These are phyloP conservation scores for Thermoascus crustaceus DNA, from an alignment of 2,329 filamentous ascomycete genomes.

Conservation along the genomic window DNA sequence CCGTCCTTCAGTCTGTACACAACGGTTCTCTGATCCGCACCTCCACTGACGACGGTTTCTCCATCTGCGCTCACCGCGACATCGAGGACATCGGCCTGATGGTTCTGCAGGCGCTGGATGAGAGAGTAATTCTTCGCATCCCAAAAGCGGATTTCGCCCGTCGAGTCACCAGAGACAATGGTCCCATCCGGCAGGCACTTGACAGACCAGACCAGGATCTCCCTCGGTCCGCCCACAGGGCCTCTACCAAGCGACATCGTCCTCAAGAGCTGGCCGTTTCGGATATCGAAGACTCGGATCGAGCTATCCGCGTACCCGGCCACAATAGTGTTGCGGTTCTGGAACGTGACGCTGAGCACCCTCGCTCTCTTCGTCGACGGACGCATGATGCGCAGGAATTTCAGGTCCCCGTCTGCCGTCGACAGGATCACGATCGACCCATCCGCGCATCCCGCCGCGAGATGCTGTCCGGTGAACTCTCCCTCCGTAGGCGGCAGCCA, in stretches of 20 bases:
- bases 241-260: slow-evolving; percentile 82
- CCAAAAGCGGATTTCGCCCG: slow-evolving; percentile 88
- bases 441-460: slow-evolving; percentile 85
- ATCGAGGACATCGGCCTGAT: slow-evolving; percentile 84
- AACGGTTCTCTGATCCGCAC: slow-evolving; percentile 82
- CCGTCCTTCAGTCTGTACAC: slow-evolving; percentile 59
- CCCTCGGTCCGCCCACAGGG: slow-evolving; percentile 65
- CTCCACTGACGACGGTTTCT: slow-evolving; percentile 74
- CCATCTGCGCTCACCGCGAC: slow-evolving; percentile 77
- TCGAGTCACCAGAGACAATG: slow-evolving; percentile 90
- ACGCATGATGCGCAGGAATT: slow-evolving; percentile 68
- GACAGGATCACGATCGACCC: slow-evolving; percentile 82
- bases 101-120: slow-evolving; percentile 73
- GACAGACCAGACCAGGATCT: slow-evolving; percentile 87
- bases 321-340: slow-evolving; percentile 71
- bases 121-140: slow-evolving; percentile 87
- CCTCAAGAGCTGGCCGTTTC: slow-evolving; percentile 65
- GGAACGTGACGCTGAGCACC: slow-evolving; percentile 85
- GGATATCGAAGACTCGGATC: slow-evolving; percentile 84
- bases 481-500: slow-evolving; percentile 26
- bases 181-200: slow-evolving; percentile 80
- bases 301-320: slow-evolving; percentile 94
- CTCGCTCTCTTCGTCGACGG: slow-evolving; percentile 76
- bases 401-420: slow-evolving; percentile 73
- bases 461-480: slow-evolving; percentile 47